Base-by-base conservation (phyloP, 129 eudicot species). In the Pseudognaphalium luteoalbum region DNA sequence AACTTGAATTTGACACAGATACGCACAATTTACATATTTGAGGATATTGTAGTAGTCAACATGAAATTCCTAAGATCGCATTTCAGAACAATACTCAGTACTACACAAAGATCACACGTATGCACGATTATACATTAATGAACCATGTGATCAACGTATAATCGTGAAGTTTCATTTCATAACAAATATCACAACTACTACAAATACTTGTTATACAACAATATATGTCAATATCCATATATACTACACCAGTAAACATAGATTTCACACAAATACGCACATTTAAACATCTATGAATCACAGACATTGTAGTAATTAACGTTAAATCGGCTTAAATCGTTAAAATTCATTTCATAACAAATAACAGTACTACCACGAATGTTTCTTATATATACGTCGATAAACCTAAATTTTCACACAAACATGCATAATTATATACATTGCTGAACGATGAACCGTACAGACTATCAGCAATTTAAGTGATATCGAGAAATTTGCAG, bases 71-170 rank as follows among this genome's bases (percentile, higher is more conserved):
- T n/a, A n/a, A n/a, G 8, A 0, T 35, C 8, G 1, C 41, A 35
- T 35, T 35, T 35, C 41, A 35, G 41, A 35, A 35, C 41, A 0
- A 35, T 35, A 35, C 41, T 35, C 41, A 35, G 9, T 6, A 6
- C 41, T 35, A 35, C 41, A 35, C 8, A 35, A 35, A 35, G 8
- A 6, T 35, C 20, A 32, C 34, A 32, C 34, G 7, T 42, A 10
- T 58, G 66, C 85, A 68, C 61, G 51, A 57, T 62, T 71, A 44
- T 62, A 63, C 73, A 39, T 66, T 41, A 14, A 57, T 29, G 68
- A 65, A 64, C 1, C 41, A 35, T 35, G 41, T 35, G 7, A 35
- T 35, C 6, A 35, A 6, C 7, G 41, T 35, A 1, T 5, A 35
- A 35, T 35, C 7, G 41, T 35, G 41, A 6, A 35, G 6, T 5